Evolutionary conservation across 257 asterid genomes (phyloP).

Genomic region (Solanum phureja): DNA sequence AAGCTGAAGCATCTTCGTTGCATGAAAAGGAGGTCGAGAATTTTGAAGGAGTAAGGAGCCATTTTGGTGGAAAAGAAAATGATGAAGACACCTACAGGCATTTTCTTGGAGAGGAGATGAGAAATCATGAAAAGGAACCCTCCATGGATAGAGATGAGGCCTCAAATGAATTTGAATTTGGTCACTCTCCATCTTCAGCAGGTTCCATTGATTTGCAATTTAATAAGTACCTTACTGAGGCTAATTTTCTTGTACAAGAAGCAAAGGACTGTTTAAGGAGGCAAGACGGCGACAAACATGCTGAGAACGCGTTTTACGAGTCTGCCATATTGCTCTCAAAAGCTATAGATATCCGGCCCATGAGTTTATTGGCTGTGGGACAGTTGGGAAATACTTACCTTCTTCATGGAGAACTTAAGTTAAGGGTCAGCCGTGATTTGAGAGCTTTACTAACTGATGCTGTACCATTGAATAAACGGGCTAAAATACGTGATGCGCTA

Average conservation of each 20-base stretch:
- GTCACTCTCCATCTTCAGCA: conserved; percentile 17
- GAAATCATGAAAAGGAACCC: conserved; percentile 14
- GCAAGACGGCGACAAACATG: conserved; percentile 29
- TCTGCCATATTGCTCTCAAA: conserved; percentile 54
- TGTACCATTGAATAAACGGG: conserved; percentile 17
- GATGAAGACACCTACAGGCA: conserved; percentile 27
- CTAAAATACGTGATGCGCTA: conserved; percentile 8
- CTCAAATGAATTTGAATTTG: conserved; percentile 11
- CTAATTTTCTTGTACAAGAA: conserved; percentile 51
- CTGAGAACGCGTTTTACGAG: conserved; percentile 42
- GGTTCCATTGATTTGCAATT: conserved; percentile 46
- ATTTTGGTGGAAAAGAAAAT: conserved; percentile 19
- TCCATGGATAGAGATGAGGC: conserved; percentile 17
- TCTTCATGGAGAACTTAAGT: conserved; percentile 80
- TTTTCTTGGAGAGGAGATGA: conserved; percentile 14
- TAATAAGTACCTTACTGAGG: conserved; percentile 53
- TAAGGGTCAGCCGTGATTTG: conserved; percentile 56
- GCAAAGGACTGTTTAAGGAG: conserved; percentile 44
- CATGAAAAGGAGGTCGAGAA: conserved; percentile 21
- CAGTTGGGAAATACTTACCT: conserved; percentile 85
- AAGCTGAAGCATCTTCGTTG: conserved; percentile 22
- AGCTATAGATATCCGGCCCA: conserved; percentile 72
- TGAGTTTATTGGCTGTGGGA: conserved; percentile 86
- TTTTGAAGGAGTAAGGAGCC: conserved; percentile 13
- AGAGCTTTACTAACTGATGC: conserved; percentile 46